phyloP scores from a whole-genome alignment of 148 eudicot genomes.

The Polygonum aviculare region DNA sequence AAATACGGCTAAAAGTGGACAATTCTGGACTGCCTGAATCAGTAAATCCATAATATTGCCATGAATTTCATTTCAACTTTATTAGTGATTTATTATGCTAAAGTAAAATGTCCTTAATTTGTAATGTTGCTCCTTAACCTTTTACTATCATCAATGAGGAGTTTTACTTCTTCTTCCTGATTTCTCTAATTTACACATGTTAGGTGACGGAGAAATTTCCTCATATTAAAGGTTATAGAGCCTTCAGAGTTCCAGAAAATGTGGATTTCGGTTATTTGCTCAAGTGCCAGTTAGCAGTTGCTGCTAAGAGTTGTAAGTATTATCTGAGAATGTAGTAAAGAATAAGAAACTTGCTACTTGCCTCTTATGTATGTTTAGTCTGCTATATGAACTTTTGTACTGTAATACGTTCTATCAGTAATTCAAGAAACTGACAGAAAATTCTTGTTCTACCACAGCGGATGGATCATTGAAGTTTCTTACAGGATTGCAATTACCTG shows the following conservation, averaged over 20 bases:
- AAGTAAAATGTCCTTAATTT: not conserved
- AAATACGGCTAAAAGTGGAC: slow-evolving; percentile 54
- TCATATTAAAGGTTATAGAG: slow-evolving; percentile 60
- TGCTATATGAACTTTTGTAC: not conserved
- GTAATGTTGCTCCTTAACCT: not conserved
- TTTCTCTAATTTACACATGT: slow-evolving; percentile 3
- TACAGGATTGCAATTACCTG: slow-evolving; percentile 89
- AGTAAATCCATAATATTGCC: not conserved
- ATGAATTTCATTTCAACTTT: not conserved
- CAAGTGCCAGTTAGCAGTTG: slow-evolving; percentile 80
- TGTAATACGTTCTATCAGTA: not conserved
- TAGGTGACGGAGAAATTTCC: slow-evolving; percentile 93
- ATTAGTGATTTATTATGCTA: not conserved
- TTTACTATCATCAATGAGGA: not conserved
- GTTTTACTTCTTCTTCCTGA: not conserved
- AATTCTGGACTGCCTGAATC: slow-evolving; percentile 39
- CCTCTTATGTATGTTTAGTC: not conserved
- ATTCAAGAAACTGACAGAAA: not conserved
- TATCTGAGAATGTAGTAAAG: not conserved
- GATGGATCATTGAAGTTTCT: slow-evolving; percentile 41
- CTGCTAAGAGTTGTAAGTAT: slow-evolving; percentile 54
- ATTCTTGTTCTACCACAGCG: slow-evolving; percentile 26
- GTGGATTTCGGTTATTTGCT: slow-evolving; percentile 47
- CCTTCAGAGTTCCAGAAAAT: slow-evolving; percentile 46
- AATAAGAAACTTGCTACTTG: not conserved